phyloP scores from a whole-genome alignment of 75 land plant species.

The Sequoia sempervirens region DNA sequence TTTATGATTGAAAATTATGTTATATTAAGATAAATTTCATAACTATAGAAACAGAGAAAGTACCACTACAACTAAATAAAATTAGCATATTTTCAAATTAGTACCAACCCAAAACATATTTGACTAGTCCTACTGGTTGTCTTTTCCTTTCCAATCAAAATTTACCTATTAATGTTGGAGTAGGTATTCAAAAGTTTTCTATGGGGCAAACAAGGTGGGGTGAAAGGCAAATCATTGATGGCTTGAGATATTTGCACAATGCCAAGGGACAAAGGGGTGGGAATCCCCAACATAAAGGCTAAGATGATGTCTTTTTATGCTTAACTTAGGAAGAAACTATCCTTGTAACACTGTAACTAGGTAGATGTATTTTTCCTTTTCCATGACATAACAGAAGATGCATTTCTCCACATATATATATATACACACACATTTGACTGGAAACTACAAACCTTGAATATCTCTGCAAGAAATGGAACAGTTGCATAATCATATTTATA shows the following conservation, averaged over 20 bases:
- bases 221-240: neutral
- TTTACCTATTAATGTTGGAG: neutral
- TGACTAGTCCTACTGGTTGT: neutral
- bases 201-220: neutral
- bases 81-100: neutral
- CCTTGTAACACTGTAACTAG: neutral
- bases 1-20: neutral
- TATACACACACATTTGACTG: too few species aligned
- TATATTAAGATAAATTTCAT: neutral
- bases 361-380: neutral
- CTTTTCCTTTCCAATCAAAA: neutral
- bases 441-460: conserved; percentile 60
- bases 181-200: neutral
- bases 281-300: neutral
- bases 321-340: neutral
- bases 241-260: neutral
- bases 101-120: conserved; percentile 3
- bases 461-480: conserved; percentile 86
- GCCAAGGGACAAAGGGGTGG: neutral
- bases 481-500: conserved; percentile 91
- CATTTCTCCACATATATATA: neutral
- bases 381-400: neutral
- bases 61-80: neutral
- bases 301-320: neutral
- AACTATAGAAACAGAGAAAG: neutral